A percentile compares a stretch with the other conserved stretches of the same genome.
Conservation (phyloP, 495 filamentous ascomycete species). For the Clavariopsis aquatica region DNA sequence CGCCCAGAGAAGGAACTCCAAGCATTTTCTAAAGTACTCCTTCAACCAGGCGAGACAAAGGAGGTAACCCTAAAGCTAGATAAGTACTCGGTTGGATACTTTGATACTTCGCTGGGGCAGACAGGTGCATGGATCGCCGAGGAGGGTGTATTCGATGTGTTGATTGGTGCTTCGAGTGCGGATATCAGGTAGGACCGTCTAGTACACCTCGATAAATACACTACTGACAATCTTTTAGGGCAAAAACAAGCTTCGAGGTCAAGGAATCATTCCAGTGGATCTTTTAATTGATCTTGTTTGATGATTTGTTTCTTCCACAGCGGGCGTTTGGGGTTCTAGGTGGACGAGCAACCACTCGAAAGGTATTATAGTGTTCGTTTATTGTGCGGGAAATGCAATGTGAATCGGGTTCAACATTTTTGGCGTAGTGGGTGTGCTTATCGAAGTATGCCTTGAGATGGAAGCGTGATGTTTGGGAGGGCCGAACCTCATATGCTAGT, state of each 20-base stretch:
- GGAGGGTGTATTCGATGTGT: constrained; percentile 68
- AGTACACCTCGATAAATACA: neutral
- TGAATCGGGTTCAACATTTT: neutral
- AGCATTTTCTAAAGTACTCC: constrained; percentile 67
- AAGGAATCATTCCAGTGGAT: constrained; percentile 40
- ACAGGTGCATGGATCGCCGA: constrained; percentile 70
- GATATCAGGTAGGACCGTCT: constrained; percentile 48
- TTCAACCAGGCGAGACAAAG: constrained; percentile 61
- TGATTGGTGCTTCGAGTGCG: constrained; percentile 50
- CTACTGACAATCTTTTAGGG: constrained; percentile 25
- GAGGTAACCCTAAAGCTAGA: constrained; percentile 60
- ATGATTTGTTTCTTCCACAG: neutral
- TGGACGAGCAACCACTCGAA: neutral
- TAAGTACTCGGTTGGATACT: constrained; percentile 77
- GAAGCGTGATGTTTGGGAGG: too few species aligned
- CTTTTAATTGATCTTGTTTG: constrained; percentile 21
- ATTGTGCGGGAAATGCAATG: neutral
- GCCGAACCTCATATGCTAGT: too few species aligned
- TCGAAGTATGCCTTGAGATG: too few species aligned
- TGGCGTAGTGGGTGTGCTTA: too few species aligned
- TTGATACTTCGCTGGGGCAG: constrained; percentile 63
- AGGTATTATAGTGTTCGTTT: neutral
- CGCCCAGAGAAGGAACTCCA: constrained; percentile 64
- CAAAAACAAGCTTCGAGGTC: constrained; percentile 32
- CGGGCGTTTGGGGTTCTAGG: constrained; percentile 7